Conservation (phyloP, 345 rosid species). For the Murraya paniculata region DNA sequence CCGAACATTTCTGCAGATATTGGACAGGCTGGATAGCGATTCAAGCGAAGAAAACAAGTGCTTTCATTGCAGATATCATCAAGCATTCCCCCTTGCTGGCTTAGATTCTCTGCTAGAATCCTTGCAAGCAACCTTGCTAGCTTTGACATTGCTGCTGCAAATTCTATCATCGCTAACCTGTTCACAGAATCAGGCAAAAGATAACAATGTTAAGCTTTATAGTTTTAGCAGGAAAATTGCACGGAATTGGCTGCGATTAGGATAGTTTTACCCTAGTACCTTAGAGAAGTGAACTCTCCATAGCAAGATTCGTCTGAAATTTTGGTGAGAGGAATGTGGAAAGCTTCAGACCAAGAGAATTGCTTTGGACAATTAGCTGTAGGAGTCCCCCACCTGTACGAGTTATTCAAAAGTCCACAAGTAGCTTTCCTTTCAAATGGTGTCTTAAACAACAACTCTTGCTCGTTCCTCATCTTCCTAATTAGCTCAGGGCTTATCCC, state of each 20-base stretch:
- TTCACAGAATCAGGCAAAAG: background rate
- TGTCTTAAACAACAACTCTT: constrained; percentile 38
- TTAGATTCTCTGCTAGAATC: constrained; percentile 43
- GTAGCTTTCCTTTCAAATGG: constrained; percentile 44
- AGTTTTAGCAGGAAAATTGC: background rate
- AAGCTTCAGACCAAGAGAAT: constrained; percentile 73
- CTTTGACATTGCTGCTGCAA: constrained; percentile 50
- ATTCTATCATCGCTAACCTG: constrained; percentile 52
- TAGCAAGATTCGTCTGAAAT: constrained; percentile 42
- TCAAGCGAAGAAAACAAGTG: constrained; percentile 58
- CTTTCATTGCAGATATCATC: constrained; percentile 41
- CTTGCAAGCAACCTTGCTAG: constrained; percentile 49
- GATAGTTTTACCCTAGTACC: constrained; percentile 25
- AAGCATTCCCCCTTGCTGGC: constrained; percentile 21
- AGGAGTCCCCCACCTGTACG: constrained; percentile 65
- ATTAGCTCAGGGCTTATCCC: constrained; percentile 46
- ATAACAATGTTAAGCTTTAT: background rate
- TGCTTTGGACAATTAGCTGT: constrained; percentile 45
- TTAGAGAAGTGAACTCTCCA: constrained; percentile 39
- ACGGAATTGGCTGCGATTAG: background rate
- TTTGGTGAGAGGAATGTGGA: constrained; percentile 56
- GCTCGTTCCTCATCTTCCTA: constrained; percentile 46
- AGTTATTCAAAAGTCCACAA: constrained; percentile 43
- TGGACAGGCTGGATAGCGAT: constrained; percentile 59
- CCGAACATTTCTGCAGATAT: constrained; percentile 40